phyloP scores from a whole-genome alignment of 177 flowering plant genomes.

The Vitis hybrid region DNA sequence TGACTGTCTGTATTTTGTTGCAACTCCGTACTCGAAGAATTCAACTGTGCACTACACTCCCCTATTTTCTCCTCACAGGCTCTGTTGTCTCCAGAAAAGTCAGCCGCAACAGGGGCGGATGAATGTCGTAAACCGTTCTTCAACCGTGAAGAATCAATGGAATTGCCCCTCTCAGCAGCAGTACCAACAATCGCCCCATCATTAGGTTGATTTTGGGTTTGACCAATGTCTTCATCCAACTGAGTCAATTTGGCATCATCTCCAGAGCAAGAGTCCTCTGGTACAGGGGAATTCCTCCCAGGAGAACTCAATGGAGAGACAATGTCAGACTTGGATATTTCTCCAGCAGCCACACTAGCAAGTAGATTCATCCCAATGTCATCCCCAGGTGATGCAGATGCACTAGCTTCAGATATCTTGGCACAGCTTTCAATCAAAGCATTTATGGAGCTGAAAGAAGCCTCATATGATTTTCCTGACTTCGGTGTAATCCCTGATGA shows the following conservation, averaged over 20 bases:
- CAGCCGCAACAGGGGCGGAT: no score
- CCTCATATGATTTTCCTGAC: slow-evolving; percentile 37
- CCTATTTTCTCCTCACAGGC: no score
- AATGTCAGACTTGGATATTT: slow-evolving; percentile 57
- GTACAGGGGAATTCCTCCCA: slow-evolving; percentile 20
- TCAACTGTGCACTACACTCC: slow-evolving; percentile 18
- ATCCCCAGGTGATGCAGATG: slow-evolving; percentile 54
- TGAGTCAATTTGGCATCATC: slow-evolving; percentile 28
- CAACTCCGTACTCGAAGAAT: slow-evolving; percentile 20
- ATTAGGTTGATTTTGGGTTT: slow-evolving; percentile 14
- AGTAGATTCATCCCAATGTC: slow-evolving; percentile 91
- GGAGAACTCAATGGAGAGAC: slow-evolving; percentile 51
- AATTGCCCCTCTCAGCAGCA: slow-evolving; percentile 23
- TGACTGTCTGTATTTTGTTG: slow-evolving; percentile 17
- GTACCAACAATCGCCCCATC: slow-evolving; percentile 16
- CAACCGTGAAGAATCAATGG: neutral
- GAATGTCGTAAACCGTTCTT: slow-evolving; percentile 11
- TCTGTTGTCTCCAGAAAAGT: no score
- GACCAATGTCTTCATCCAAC: slow-evolving; percentile 20
- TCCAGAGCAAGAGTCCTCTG: slow-evolving; percentile 28
- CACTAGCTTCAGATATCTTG: slow-evolving; percentile 57
- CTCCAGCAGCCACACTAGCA: slow-evolving; percentile 96
- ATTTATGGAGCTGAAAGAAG: slow-evolving; percentile 73
- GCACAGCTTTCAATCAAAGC: slow-evolving; percentile 85
- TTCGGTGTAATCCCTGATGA: slow-evolving; percentile 36